Evolutionary conservation across 495 filamentous ascomycete genomes (phyloP).

Genomic region (Penicillium waksmanii): DNA sequence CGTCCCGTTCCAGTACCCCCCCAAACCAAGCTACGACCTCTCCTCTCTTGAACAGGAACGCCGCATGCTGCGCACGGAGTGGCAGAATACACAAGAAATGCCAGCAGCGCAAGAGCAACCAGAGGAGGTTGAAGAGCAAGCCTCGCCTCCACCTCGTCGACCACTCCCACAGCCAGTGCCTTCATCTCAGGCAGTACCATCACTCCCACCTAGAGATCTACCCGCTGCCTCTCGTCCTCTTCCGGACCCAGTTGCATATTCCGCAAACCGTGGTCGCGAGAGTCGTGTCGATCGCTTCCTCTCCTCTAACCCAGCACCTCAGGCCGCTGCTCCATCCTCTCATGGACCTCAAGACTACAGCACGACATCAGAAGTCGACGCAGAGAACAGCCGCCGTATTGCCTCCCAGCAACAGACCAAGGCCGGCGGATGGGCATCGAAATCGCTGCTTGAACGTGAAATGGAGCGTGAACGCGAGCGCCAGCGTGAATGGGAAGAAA

Average conservation of each 20-base stretch:
- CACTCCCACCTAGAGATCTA: slow-evolving; percentile 24
- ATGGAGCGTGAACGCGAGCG: slow-evolving; percentile 95
- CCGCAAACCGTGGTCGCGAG: slow-evolving; percentile 29
- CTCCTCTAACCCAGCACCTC: slow-evolving; percentile 52
- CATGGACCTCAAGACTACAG: slow-evolving; percentile 59
- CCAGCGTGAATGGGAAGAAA: slow-evolving; percentile 93
- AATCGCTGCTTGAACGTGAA: slow-evolving; percentile 87
- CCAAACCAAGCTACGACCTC: slow-evolving; percentile 62
- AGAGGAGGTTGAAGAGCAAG: slow-evolving; percentile 36
- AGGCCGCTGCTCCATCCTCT: slow-evolving; percentile 37
- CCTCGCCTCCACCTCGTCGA: slow-evolving; percentile 41
- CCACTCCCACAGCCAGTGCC: slow-evolving; percentile 42
- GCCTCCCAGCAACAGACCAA: slow-evolving; percentile 70
- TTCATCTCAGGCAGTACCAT: slow-evolving; percentile 20
- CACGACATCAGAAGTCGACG: slow-evolving; percentile 66
- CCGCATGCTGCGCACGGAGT: slow-evolving; percentile 71
- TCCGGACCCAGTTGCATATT: slow-evolving; percentile 36
- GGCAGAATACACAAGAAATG: slow-evolving; percentile 57
- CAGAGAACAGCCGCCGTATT: slow-evolving; percentile 67
- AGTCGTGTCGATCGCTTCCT: slow-evolving; percentile 54
- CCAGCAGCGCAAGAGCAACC: slow-evolving; percentile 23
- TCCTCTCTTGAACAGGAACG: slow-evolving; percentile 76
- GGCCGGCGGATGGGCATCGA: slow-evolving; percentile 74
- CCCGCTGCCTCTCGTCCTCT: slow-evolving; percentile 36
- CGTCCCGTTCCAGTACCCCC: slow-evolving; percentile 52